Conservation (phyloP, 495 filamentous ascomycete genomes). For the Aspergillus kassunensis region DNA sequence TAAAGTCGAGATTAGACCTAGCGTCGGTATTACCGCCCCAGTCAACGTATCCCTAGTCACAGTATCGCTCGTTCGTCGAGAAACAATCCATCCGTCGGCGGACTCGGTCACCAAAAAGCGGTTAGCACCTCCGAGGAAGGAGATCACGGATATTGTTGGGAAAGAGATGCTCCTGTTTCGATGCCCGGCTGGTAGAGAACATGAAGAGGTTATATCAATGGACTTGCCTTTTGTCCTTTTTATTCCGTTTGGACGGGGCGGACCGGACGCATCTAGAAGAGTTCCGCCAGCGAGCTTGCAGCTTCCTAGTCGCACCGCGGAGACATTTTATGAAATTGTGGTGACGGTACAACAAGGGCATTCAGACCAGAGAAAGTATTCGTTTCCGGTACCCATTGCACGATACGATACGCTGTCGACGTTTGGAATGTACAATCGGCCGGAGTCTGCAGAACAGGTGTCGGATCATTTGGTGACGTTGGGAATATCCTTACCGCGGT, state of each 20-base stretch:
- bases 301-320: slow-evolving; percentile 83
- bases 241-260: slow-evolving; percentile 88
- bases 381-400: slow-evolving; percentile 85
- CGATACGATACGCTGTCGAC: slow-evolving; percentile 96
- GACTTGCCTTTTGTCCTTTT: slow-evolving; percentile 96
- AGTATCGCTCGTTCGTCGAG: slow-evolving; percentile 85
- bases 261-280: slow-evolving; percentile 78
- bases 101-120: slow-evolving; percentile 91
- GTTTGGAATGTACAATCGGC: slow-evolving; percentile 99
- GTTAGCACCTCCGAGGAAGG: slow-evolving; percentile 85
- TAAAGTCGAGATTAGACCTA: slow-evolving; percentile 94
- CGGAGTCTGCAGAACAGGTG: slow-evolving; percentile 77
- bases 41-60: slow-evolving; percentile 90
- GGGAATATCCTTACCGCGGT: slow-evolving; percentile 84
- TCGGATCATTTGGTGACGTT: slow-evolving; percentile 89
- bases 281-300: slow-evolving; percentile 92
- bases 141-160: slow-evolving; percentile 86
- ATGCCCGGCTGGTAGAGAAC: slow-evolving; percentile 75
- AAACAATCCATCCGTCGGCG: slow-evolving; percentile 94
- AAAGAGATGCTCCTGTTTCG: slow-evolving; percentile 92
- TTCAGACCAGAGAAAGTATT: slow-evolving; percentile 79
- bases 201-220: slow-evolving; percentile 90
- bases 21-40: slow-evolving; percentile 75
- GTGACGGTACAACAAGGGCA: slow-evolving; percentile 91
- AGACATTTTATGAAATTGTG: slow-evolving; percentile 95